Conservation (phyloP, 2,329 filamentous ascomycete genomes). For the Botryotinia convoluta region DNA sequence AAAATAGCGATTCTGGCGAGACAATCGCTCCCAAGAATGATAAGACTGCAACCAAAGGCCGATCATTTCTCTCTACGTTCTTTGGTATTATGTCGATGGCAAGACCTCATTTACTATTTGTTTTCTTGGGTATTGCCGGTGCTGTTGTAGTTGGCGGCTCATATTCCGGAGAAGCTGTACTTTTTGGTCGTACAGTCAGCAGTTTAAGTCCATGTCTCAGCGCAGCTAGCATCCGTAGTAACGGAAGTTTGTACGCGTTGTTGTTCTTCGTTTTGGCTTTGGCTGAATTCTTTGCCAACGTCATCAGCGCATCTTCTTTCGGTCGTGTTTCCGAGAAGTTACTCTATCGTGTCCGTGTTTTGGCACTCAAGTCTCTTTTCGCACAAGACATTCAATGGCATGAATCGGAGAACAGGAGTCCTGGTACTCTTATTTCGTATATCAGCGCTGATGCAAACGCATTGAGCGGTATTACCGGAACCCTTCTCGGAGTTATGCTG, state of each 20-base stretch:
- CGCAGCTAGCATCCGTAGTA: constrained; percentile 28
- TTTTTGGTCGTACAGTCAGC: constrained; percentile 52
- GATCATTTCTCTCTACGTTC: constrained; percentile 9
- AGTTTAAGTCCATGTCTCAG: constrained; percentile 49
- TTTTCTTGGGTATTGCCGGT: constrained; percentile 3
- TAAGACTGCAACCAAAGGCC: background rate
- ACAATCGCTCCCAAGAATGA: background rate
- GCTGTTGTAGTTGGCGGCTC: constrained; percentile 53
- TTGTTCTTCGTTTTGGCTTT: constrained; percentile 51
- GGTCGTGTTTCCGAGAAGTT: constrained; percentile 62
- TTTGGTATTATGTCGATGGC: constrained; percentile 14
- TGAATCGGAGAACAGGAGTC: constrained; percentile 61
- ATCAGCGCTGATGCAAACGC: constrained; percentile 69
- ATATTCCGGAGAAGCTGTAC: constrained; percentile 53
- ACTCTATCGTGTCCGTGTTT: constrained; percentile 58
- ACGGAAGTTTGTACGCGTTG: constrained; percentile 41
- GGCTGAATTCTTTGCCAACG: constrained; percentile 60
- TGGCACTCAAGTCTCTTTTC: constrained; percentile 55
- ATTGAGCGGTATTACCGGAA: constrained; percentile 66
- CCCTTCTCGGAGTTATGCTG: constrained; percentile 65
- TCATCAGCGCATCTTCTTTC: constrained; percentile 52
- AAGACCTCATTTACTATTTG: constrained; percentile 9
- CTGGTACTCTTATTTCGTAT: constrained; percentile 60
- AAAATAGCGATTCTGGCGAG: background rate
- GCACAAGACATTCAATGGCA: constrained; percentile 70